Conservation (phyloP, 2,329 filamentous ascomycete genomes). For the Zasmidium angulare region DNA sequence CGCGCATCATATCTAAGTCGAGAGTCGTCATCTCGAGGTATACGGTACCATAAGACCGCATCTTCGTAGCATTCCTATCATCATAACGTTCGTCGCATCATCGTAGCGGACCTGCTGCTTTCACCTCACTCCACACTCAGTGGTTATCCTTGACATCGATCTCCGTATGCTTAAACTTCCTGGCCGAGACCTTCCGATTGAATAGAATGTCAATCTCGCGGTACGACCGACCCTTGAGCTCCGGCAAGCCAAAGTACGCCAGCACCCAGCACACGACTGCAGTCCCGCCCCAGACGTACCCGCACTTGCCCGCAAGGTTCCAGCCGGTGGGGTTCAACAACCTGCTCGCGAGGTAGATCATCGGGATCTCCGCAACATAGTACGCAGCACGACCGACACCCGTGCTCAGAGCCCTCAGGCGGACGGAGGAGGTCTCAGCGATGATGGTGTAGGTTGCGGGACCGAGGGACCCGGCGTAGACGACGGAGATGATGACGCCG, state of each 20-base stretch:
- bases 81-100: too few relatives aligned
- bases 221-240: constrained; percentile 48
- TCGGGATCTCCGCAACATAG: constrained; percentile 27
- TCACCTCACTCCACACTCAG: neutral
- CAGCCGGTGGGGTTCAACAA: constrained; percentile 34
- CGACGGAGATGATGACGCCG: constrained; percentile 50
- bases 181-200: constrained; percentile 42
- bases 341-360: constrained; percentile 21
- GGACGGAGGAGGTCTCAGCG: constrained; percentile 29
- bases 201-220: constrained; percentile 49
- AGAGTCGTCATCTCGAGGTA: too few relatives aligned
- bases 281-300: constrained; percentile 50
- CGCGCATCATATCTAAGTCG: too few relatives aligned
- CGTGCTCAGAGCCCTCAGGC: constrained; percentile 27
- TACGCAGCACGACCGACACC: constrained; percentile 29
- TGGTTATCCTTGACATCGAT: constrained; percentile 35
- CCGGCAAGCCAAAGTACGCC: constrained; percentile 47
- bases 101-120: too few relatives aligned
- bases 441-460: constrained; percentile 31
- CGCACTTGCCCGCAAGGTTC: constrained; percentile 46
- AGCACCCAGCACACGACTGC: constrained; percentile 42
- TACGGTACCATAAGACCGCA: too few relatives aligned
- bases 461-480: constrained; percentile 27
- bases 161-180: constrained; percentile 47
- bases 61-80: too few relatives aligned